Base-by-base conservation (phyloP, 2,329 filamentous ascomycete species). In the Microthyrium microscopicum region DNA sequence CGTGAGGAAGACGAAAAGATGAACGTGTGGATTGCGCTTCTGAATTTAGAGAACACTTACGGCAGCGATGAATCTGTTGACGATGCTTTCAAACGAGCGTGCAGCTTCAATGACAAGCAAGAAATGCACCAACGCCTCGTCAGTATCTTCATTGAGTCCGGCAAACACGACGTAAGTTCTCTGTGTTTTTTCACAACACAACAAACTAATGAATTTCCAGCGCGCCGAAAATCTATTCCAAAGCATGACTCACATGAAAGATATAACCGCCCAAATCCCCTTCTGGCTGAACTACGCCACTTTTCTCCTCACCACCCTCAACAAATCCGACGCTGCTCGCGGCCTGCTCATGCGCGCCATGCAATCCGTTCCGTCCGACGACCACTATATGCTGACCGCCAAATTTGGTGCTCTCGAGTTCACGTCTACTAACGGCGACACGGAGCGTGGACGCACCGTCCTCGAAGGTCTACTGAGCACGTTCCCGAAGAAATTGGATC, bases 261-360 rank as follows among this genome's bases (percentile, higher is more conserved):
- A 53, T 39, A 82, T 89, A 49, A 77, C 78, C 41, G 73, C 76
- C 42, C 72, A 76, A 5, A 76, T 81, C 7, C 70, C 75, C 34
- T 73, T 94, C 44, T 98, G 85, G 82, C 66, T 78, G 55, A 94
- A 95, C 62, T 95, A 94, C 56, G 87, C 85, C 17, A 78, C 79
- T 47, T 95, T 94, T 67, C 66, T 98, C 36, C 78, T 93, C 58
- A 74, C 77, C 38, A 79, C 72, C 1, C 59, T 71, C 39, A 63
- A 68, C 37, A 67, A 77, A 8, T 70, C 83, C 1, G 76, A 77
- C n/a, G 71, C 75, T 5, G 80, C 76, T 3, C 77, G 84, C 35
- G 73, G 72, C 1, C 70, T 98, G 11, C 71, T 95, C 5, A 67
- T 77, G 3, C 78, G 87, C 26, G 87, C 89, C 12, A 74, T 79